A percentile compares a stretch with the other conserved stretches of the same genome.
These are phyloP conservation scores for Eragrostis curvula DNA, from an alignment of 176 grass and related monocot species.

Conservation along the genomic window DNA sequence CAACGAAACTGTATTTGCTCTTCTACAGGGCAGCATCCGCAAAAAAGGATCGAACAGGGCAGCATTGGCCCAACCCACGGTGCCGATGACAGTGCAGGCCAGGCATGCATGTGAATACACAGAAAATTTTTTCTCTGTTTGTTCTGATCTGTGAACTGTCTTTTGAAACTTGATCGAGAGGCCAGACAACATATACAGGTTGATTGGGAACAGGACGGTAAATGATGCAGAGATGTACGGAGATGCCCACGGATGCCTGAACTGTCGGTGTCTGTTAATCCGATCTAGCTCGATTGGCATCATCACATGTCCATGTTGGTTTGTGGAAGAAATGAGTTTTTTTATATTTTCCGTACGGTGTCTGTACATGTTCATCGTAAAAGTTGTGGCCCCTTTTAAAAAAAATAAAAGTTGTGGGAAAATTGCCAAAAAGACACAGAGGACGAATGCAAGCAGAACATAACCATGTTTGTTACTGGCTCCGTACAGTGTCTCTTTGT, in stretches of 20 bases:
- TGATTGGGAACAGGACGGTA: not conserved
- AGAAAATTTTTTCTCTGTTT: not conserved
- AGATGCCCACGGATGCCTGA: not conserved
- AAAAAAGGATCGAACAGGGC: too few relatives aligned
- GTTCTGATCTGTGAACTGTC: not conserved
- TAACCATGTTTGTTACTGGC: too few relatives aligned
- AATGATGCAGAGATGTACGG: not conserved
- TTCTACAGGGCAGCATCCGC: too few relatives aligned
- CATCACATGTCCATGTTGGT: not conserved
- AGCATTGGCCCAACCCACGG: not conserved
- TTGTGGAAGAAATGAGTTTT: not conserved
- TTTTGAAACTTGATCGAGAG: too few relatives aligned
- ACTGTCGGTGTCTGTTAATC: not conserved
- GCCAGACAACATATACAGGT: not conserved
- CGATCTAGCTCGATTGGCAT: not conserved
- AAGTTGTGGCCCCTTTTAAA: too few relatives aligned
- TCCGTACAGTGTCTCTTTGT: too few relatives aligned
- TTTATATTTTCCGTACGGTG: not conserved
- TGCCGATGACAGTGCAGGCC: not conserved
- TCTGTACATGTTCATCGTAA: not conserved
- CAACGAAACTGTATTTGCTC: too few relatives aligned
- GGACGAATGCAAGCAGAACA: not conserved
- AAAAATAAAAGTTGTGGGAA: not conserved
- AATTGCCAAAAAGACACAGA: not conserved
- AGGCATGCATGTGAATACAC: not conserved